A percentile compares a stretch with the other conserved stretches of the same genome.
These are phyloP conservation scores for Cercospora zeina DNA, from an alignment of 2,329 filamentous ascomycete species.

Conservation along the genomic window DNA sequence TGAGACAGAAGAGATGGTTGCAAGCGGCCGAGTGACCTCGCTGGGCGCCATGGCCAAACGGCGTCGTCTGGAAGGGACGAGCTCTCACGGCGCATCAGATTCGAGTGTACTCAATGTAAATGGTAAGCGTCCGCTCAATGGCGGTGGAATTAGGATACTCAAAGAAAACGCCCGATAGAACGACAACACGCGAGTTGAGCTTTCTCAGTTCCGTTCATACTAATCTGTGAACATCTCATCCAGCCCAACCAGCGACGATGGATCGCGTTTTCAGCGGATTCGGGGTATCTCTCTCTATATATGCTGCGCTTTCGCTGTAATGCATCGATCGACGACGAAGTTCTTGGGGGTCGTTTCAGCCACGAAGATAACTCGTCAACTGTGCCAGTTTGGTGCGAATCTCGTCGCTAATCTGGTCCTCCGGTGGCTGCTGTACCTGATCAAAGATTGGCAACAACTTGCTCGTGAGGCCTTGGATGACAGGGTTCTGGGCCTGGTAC, in stretches of 20 bases:
- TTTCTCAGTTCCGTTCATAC: neutral
- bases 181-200: neutral
- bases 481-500: slow-evolving; percentile 70
- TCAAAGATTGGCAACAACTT: slow-evolving; percentile 70
- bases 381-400: slow-evolving; percentile 66
- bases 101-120: slow-evolving; percentile 5
- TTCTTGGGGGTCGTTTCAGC: neutral
- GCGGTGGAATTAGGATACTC: neutral
- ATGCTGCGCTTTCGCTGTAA: slow-evolving; percentile 1
- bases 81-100: neutral
- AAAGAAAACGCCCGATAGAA: slow-evolving; percentile 8
- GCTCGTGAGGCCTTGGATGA: slow-evolving; percentile 68
- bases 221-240: slow-evolving; percentile 1
- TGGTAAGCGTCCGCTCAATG: slow-evolving; percentile 11
- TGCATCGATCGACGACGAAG: neutral
- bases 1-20: slow-evolving; percentile 27
- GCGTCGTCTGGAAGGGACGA: slow-evolving; percentile 15
- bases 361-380: slow-evolving; percentile 55
- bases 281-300: slow-evolving; percentile 10
- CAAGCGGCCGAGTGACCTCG: slow-evolving; percentile 17
- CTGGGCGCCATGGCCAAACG: slow-evolving; percentile 24
- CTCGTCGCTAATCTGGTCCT: slow-evolving; percentile 73
- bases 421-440: slow-evolving; percentile 68
- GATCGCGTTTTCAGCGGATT: neutral
- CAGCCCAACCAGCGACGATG: neutral